phyloP scores from a whole-genome alignment of 2,329 filamentous ascomycete species.

The Xylariales sp. region DNA sequence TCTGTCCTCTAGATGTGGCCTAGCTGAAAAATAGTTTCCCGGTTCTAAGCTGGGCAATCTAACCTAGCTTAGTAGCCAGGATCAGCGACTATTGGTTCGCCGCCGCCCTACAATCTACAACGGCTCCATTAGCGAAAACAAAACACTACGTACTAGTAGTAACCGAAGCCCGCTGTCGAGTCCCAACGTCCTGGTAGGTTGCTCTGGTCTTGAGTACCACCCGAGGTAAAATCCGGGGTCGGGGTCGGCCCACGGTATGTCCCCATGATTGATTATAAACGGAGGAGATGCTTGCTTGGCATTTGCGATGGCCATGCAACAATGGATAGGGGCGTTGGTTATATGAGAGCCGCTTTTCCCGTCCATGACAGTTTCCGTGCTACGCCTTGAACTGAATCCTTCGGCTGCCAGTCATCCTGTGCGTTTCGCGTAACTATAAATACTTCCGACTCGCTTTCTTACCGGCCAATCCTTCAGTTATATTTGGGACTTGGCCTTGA shows the following conservation, averaged over 20 bases:
- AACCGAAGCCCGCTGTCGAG: too few relatives aligned
- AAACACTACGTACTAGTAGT: too few relatives aligned
- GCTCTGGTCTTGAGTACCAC: too few relatives aligned
- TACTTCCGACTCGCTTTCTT: not conserved
- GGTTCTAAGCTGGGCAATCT: not conserved
- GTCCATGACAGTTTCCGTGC: not conserved
- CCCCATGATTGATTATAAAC: not conserved
- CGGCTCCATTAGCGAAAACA: too few relatives aligned
- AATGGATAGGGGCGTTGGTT: too few relatives aligned
- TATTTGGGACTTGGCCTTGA: not conserved
- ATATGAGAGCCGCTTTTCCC: too few relatives aligned
- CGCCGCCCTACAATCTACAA: too few relatives aligned
- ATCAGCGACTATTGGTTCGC: too few relatives aligned
- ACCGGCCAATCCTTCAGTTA: not conserved
- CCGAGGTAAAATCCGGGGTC: not conserved
- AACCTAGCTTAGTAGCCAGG: too few relatives aligned
- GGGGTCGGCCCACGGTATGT: not conserved
- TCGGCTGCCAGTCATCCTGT: too few relatives aligned
- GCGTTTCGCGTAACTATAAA: not conserved
- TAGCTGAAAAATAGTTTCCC: conserved; percentile 2
- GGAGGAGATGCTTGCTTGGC: not conserved
- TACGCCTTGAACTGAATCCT: not conserved
- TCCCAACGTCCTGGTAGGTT: too few relatives aligned
- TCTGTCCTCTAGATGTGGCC: not conserved
- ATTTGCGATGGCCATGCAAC: not conserved